Evolutionary conservation across 2,329 filamentous ascomycete genomes (phyloP).

Genomic region (Aureobasidium lini): DNA sequence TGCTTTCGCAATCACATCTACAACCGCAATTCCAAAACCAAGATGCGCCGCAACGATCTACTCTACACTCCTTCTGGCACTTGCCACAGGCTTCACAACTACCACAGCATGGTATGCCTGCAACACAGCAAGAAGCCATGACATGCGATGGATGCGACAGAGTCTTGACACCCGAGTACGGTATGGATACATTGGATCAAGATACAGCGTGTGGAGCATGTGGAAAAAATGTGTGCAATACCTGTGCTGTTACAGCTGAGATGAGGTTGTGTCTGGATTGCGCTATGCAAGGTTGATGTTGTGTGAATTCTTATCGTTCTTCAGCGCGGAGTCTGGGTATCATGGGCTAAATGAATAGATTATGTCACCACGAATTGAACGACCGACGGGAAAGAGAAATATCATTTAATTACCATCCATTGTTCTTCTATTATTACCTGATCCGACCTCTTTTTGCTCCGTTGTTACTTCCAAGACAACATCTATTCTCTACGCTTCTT

Average conservation of each 20-base stretch:
- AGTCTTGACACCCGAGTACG: slow-evolving; percentile 25
- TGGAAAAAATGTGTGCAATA: slow-evolving; percentile 34
- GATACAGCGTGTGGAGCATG: slow-evolving; percentile 33
- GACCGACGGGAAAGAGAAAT: neutral
- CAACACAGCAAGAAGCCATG: slow-evolving; percentile 16
- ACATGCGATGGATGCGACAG: slow-evolving; percentile 41
- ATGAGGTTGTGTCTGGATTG: slow-evolving; percentile 36
- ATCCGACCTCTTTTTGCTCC: neutral
- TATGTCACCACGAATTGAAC: neutral
- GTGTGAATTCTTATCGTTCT: neutral
- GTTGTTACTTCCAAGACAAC: neutral
- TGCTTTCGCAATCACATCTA: slow-evolving; percentile 20
- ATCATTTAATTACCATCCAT: neutral
- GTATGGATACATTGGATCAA: slow-evolving; percentile 31
- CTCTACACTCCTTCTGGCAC: slow-evolving; percentile 42
- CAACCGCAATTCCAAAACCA: slow-evolving; percentile 22
- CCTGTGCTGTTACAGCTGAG: slow-evolving; percentile 33
- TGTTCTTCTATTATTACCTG: neutral
- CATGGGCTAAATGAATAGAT: neutral
- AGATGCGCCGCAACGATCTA: slow-evolving; percentile 33
- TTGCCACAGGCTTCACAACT: slow-evolving; percentile 27
- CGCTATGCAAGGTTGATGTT: slow-evolving; percentile 19
- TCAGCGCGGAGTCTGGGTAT: neutral
- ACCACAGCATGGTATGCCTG: slow-evolving; percentile 6
- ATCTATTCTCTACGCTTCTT: slow-evolving; percentile 90